Percentiles rank a stretch among this genome's conserved stretches.
phyloP scores from a whole-genome alignment of 306 rosid species.

The Sophora flavescens region DNA sequence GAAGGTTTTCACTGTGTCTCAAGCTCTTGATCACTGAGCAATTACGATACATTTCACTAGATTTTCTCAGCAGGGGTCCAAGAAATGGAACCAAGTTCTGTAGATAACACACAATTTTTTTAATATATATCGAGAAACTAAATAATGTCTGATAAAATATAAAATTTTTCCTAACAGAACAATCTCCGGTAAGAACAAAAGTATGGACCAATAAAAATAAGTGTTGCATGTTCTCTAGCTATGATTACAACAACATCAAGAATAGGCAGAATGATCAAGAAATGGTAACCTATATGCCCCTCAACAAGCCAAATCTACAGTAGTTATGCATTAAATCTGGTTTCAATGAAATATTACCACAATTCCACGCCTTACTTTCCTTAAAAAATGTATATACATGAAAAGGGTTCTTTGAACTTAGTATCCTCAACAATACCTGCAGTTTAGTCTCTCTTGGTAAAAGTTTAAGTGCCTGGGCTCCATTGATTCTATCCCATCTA shows the following conservation, averaged over 20 bases:
- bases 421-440: constrained; percentile 63
- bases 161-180: constrained; percentile 11
- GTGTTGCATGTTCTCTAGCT: constrained; percentile 11
- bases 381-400: background rate
- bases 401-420: background rate
- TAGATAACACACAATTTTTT: constrained; percentile 46
- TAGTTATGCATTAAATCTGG: background rate
- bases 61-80: constrained; percentile 94
- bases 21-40: constrained; percentile 88
- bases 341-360: background rate
- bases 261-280: constrained; percentile 4
- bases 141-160: constrained; percentile 5
- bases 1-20: constrained; percentile 92
- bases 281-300: background rate
- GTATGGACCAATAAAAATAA: constrained; percentile 6
- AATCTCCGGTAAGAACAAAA: constrained; percentile 15
- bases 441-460: constrained; percentile 91
- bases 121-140: constrained; percentile 36
- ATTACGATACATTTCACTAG: constrained; percentile 90
- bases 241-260: constrained; percentile 16
- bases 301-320: constrained; percentile 16
- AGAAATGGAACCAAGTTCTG: constrained; percentile 95
- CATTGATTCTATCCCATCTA: constrained; percentile 93
- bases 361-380: constrained; percentile 12
- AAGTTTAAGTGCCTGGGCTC: constrained; percentile 97